Conservation (phyloP, 345 rosid genomes). For the Odontarrhena argentea region DNA sequence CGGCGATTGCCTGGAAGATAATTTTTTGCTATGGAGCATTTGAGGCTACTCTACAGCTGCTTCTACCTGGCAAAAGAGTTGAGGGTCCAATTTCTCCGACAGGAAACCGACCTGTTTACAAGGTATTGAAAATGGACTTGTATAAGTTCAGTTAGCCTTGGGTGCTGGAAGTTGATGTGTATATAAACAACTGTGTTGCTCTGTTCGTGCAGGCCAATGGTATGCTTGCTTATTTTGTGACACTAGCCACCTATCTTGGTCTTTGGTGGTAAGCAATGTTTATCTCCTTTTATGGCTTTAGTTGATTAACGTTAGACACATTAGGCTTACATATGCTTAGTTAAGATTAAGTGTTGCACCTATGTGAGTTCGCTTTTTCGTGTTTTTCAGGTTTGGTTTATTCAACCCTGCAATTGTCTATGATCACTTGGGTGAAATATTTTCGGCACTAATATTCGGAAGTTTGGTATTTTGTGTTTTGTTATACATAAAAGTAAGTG, state of each 20-base stretch:
- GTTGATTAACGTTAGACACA: not conserved
- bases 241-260: conserved; percentile 72
- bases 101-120: conserved; percentile 86
- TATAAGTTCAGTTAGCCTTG: not conserved
- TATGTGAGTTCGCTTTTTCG: conserved; percentile 20
- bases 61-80: conserved; percentile 86
- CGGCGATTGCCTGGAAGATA: conserved; percentile 67
- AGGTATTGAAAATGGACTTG: conserved; percentile 46
- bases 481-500: conserved; percentile 82
- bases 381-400: conserved; percentile 79
- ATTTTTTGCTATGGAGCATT: conserved; percentile 78
- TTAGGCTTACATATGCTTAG: not conserved
- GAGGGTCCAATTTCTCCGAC: conserved; percentile 90
- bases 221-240: conserved; percentile 75
- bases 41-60: conserved; percentile 91
- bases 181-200: not conserved
- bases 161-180: conserved; percentile 7
- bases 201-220: conserved; percentile 77
- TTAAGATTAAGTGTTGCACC: not conserved
- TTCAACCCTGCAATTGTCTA: conserved; percentile 85
- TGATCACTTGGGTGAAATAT: conserved; percentile 97
- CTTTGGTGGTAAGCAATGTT: conserved; percentile 86
- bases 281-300: conserved; percentile 3
- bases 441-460: conserved; percentile 81
- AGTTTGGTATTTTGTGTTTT: conserved; percentile 87